phyloP scores from a whole-genome alignment of 2,329 filamentous ascomycete genomes.

The Calonectria naviculata region DNA sequence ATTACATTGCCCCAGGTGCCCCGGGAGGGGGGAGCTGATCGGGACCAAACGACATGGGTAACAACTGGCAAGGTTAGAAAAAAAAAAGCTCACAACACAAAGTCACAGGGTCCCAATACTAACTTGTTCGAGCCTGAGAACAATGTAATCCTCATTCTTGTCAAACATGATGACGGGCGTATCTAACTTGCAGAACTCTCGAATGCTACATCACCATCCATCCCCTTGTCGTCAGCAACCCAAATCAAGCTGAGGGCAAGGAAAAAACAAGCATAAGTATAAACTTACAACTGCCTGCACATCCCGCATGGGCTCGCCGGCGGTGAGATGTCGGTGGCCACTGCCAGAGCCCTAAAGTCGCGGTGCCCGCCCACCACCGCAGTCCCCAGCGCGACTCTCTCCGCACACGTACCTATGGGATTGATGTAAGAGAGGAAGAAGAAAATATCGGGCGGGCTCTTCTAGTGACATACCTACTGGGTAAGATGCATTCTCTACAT shows the following conservation, averaged over 20 bases:
- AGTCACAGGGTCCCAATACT: slow-evolving; percentile 29
- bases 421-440: too few species aligned
- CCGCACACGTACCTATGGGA: slow-evolving; percentile 97
- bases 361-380: slow-evolving; percentile 73
- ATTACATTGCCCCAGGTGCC: slow-evolving; percentile 11
- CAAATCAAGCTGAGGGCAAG: neutral
- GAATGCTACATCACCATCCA: slow-evolving; percentile 66
- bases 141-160: slow-evolving; percentile 77
- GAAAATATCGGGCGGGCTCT: too few species aligned
- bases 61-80: slow-evolving; percentile 57
- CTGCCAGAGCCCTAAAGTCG: slow-evolving; percentile 81
- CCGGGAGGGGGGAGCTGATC: slow-evolving; percentile 61
- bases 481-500: slow-evolving; percentile 93
- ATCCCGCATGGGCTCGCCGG: slow-evolving; percentile 89
- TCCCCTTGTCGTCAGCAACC: slow-evolving; percentile 24
- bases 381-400: slow-evolving; percentile 87
- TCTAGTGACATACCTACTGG: too few species aligned
- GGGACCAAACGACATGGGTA: slow-evolving; percentile 77
- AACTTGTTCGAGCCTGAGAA: slow-evolving; percentile 76
- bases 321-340: slow-evolving; percentile 81
- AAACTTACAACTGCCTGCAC: slow-evolving; percentile 88
- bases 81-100: neutral
- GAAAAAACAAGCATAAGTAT: neutral
- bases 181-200: slow-evolving; percentile 77
- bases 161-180: slow-evolving; percentile 95